These are phyloP conservation scores for Phytophthora aleatoria DNA, from an alignment of 352 stramenopile species.

Conservation along the genomic window DNA sequence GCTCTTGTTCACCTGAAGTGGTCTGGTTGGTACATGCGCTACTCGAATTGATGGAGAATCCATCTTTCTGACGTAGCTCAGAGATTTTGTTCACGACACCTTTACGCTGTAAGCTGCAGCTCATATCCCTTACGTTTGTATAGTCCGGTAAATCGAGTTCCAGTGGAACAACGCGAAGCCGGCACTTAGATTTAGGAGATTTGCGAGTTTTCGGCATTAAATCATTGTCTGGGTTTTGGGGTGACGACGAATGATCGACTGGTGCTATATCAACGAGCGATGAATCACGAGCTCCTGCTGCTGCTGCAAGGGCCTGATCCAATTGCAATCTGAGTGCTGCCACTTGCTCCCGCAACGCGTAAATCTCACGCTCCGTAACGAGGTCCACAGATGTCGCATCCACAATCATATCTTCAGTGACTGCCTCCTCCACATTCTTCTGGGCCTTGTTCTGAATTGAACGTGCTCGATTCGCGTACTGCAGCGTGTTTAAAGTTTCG, in stretches of 20 bases:
- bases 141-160: constrained; percentile 13
- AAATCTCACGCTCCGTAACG: constrained; percentile 42
- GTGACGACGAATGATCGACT: neutral
- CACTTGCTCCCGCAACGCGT: constrained; percentile 49
- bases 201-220: neutral
- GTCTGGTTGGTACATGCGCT: neutral
- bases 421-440: constrained; percentile 56
- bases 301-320: constrained; percentile 17
- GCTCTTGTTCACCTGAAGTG: neutral
- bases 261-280: neutral
- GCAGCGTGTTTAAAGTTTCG: constrained; percentile 71
- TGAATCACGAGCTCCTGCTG: constrained; percentile 4
- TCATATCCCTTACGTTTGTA: neutral
- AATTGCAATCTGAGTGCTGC: constrained; percentile 45
- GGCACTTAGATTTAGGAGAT: neutral
- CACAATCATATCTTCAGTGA: constrained; percentile 6
- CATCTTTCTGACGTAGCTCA: neutral
- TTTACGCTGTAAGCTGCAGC: constrained; percentile 1
- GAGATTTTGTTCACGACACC: neutral
- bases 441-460: constrained; percentile 82
- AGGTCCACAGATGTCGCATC: constrained; percentile 22
- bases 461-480: constrained; percentile 74
- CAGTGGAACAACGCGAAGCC: constrained; percentile 13
- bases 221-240: neutral
- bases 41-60: neutral